phyloP scores from a whole-genome alignment of 192 early-diverging fungal species.

The Endogone sp. region DNA sequence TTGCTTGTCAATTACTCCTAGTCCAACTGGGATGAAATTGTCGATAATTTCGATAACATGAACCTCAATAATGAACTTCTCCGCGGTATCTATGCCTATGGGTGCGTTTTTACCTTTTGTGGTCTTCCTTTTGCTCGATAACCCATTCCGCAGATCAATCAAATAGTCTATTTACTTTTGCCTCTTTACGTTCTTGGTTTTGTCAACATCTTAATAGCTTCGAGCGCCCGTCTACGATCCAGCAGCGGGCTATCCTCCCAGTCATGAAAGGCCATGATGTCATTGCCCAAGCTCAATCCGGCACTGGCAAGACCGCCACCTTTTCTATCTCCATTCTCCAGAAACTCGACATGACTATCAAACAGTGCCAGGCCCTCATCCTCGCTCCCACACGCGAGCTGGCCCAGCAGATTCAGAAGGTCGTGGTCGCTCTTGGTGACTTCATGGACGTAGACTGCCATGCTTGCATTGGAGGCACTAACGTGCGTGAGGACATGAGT shows the following conservation, averaged over 20 bases:
- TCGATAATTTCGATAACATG: slow-evolving; percentile 98
- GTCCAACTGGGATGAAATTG: slow-evolving; percentile 95
- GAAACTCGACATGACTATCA: slow-evolving; percentile 72
- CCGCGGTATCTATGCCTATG: slow-evolving; percentile 97
- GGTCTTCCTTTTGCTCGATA: background rate
- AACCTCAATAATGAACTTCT: slow-evolving; percentile 84
- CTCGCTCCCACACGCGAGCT: slow-evolving; percentile 97
- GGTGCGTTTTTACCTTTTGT: slow-evolving; percentile 49
- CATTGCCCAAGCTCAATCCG: slow-evolving; percentile 99
- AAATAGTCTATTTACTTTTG: background rate
- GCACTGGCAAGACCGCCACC: slow-evolving; percentile 99
- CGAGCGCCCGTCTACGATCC: slow-evolving; percentile 95
- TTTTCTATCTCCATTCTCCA: slow-evolving; percentile 99
- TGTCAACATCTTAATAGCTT: slow-evolving; percentile 57
- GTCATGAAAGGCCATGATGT: slow-evolving; percentile 96
- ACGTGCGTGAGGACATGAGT: slow-evolving; percentile 84
- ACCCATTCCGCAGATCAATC: background rate
- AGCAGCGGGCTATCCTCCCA: slow-evolving; percentile 95
- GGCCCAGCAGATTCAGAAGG: slow-evolving; percentile 97
- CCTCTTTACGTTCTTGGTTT: background rate
- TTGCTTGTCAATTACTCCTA: slow-evolving; percentile 15
- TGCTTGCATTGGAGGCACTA: slow-evolving; percentile 97
- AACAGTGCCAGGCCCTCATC: slow-evolving; percentile 91
- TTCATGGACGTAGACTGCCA: slow-evolving; percentile 95
- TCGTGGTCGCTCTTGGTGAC: slow-evolving; percentile 91